A percentile compares a stretch with the other conserved stretches of the same genome.
phyloP scores from a whole-genome alignment of 1,139 yeast genomes.

The Yamadazyma epiphylla region DNA sequence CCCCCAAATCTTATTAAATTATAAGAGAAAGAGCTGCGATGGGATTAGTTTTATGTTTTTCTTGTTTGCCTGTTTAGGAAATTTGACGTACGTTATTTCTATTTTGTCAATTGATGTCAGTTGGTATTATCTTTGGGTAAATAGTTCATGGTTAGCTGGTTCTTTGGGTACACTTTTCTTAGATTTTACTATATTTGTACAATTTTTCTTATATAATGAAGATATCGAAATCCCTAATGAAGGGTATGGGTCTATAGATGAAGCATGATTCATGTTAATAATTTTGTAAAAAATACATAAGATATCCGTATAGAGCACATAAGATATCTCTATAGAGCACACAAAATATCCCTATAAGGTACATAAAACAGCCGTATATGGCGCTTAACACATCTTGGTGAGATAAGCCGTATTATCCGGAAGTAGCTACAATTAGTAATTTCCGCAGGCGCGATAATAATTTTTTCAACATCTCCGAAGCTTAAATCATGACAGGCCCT shows the following conservation, averaged over 20 bases:
- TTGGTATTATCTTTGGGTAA: constrained; percentile 66
- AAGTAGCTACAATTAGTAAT: too few relatives aligned
- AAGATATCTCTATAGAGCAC: too few relatives aligned
- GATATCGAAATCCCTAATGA: constrained; percentile 9
- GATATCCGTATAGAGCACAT: too few relatives aligned
- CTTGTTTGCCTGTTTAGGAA: constrained; percentile 89
- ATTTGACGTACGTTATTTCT: constrained; percentile 81
- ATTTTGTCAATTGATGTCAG: constrained; percentile 75
- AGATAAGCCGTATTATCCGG: too few relatives aligned
- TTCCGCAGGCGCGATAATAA: too few relatives aligned
- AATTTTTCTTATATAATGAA: constrained; percentile 76
- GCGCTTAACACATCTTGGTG: too few relatives aligned
- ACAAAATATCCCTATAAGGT: too few relatives aligned
- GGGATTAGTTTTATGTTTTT: constrained; percentile 91
- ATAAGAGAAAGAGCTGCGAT: constrained; percentile 81
- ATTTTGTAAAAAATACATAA: too few relatives aligned
- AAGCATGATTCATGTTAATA: too few relatives aligned
- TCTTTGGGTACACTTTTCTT: constrained; percentile 81
- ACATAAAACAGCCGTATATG: too few relatives aligned
- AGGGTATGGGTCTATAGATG: constrained; percentile 9
- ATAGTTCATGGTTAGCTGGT: constrained; percentile 91
- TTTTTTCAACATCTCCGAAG: too few relatives aligned
- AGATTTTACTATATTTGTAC: constrained; percentile 82
- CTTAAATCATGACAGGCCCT: constrained; percentile 1
- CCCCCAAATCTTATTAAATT: constrained; percentile 85